Percentiles rank a stretch among this genome's conserved stretches.
These are phyloP conservation scores for Colletotrichum ledebouriae DNA, from an alignment of 2,329 filamentous ascomycete species.

Conservation along the genomic window DNA sequence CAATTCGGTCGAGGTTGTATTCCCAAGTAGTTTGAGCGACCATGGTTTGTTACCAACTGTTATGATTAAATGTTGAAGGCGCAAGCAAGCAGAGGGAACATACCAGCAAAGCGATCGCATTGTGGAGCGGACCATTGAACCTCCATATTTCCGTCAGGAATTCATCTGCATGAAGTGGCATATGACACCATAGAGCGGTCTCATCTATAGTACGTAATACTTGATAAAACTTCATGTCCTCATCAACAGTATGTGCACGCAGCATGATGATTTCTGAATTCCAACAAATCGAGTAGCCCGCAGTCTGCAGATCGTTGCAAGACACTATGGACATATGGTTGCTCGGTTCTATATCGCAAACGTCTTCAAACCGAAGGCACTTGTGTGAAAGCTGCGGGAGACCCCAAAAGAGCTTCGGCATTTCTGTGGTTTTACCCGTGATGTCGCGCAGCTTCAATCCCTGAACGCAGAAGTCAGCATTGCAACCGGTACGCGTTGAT, in stretches of 20 bases:
- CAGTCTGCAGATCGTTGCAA: constrained; percentile 18
- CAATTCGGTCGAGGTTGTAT: constrained; percentile 7
- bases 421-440: not conserved
- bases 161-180: constrained; percentile 10
- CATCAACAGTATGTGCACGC: not conserved
- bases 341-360: not conserved
- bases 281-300: constrained; percentile 21
- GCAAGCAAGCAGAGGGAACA: not conserved
- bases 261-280: constrained; percentile 1
- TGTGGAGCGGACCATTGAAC: not conserved
- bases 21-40: constrained; percentile 11
- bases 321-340: constrained; percentile 5
- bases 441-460: constrained; percentile 20
- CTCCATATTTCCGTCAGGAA: constrained; percentile 22
- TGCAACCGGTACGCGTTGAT: not conserved
- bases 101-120: constrained; percentile 7
- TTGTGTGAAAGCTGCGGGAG: not conserved
- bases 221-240: constrained; percentile 20
- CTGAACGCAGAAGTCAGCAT: not conserved
- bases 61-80: no score
- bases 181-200: constrained; percentile 9
- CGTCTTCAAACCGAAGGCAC: not conserved
- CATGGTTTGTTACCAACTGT: constrained; percentile 13
- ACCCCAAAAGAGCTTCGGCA: constrained; percentile 1
- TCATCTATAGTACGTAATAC: not conserved